These are phyloP conservation scores for Huntiella moniliformis DNA, from an alignment of 2,329 filamentous ascomycete species.

Conservation along the genomic window DNA sequence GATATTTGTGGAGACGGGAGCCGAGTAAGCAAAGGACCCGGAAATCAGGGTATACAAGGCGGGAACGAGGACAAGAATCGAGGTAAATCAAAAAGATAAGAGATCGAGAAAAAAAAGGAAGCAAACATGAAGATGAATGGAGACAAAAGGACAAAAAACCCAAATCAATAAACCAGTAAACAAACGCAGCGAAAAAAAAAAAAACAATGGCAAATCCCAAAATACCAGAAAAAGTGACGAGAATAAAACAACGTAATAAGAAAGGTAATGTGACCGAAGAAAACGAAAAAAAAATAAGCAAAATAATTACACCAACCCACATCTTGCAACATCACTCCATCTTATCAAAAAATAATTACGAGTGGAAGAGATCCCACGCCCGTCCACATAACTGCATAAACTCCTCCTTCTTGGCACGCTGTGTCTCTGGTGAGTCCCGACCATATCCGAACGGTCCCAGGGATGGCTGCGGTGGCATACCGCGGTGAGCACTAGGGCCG, in stretches of 20 bases:
- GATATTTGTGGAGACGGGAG: no score
- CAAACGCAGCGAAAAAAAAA: constrained; percentile 1
- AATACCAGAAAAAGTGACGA: constrained; percentile 1
- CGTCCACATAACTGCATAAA: constrained; percentile 72
- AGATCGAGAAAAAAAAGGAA: background rate
- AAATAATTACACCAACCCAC: constrained; percentile 1
- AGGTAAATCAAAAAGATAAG: no score
- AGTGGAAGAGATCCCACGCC: constrained; percentile 96
- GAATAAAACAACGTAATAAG: background rate
- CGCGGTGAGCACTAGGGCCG: constrained; percentile 40
- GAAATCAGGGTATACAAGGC: background rate
- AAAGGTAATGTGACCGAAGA: constrained; percentile 1
- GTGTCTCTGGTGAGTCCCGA: constrained; percentile 65
- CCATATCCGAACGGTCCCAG: constrained; percentile 63
- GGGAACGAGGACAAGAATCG: background rate
- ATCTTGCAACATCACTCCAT: background rate
- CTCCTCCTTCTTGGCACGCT: constrained; percentile 76
- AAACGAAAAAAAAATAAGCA: constrained; percentile 4
- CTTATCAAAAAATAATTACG: constrained; percentile 25
- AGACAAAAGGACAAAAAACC: background rate
- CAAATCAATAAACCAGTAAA: background rate
- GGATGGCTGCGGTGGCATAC: no score
- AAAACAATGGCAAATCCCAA: constrained; percentile 2
- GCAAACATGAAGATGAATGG: background rate
- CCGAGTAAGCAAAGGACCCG: no score